Base-by-base conservation (phyloP, 2,329 filamentous ascomycete genomes). In the Aspergillus floridensis region DNA sequence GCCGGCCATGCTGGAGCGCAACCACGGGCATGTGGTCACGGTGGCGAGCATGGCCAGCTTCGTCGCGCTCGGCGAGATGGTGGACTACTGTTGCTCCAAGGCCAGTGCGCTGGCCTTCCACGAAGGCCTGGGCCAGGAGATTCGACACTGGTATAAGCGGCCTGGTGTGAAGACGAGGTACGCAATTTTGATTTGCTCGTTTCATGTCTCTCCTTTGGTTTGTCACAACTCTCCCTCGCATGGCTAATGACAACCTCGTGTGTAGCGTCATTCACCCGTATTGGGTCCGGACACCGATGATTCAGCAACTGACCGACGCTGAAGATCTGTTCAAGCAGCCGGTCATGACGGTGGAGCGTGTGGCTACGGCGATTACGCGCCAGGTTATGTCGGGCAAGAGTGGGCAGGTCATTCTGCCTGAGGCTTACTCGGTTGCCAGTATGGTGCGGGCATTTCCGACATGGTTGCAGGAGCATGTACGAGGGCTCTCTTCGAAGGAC, bases 1-100 rank as follows among this genome's bases (percentile, higher is more conserved):
- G 32, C 82, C 82, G 0, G 71, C 73, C 53, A 84, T 84, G 82
- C 66, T 83, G 22, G 65, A 67, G 49, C 70, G 73, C 19, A 80
- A 83, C 63, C 82, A 83, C 63, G 84, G 84, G 2, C 84, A 86
- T 61, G 74, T 86, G 31, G 76, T 87, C 11, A 84, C 82, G 0
- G 76, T 86, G 14, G 83, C 84, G 2, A 83, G 80, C 59, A 75
- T 81, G 66, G 82, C 82, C 10, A 81, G 79, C 38, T 85, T 81
- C 65, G 59, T 82, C 5, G 72, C 74, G 0, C 63, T 80, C 4
- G 77, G 75, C 1, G 77, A 81, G 31, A 80, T 85, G 62, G 79
- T 79, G 10, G 81, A 84, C 61, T 86, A 86, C 68, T 77, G 74
- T 47, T 76, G 76, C 53, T 80, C 79, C 50, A 86, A 86, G 68